Percentiles rank a stretch among this genome's conserved stretches.
Evolutionary conservation across 148 eudicot genomes (phyloP).

Genomic region (Fagopyrum tataricum): DNA sequence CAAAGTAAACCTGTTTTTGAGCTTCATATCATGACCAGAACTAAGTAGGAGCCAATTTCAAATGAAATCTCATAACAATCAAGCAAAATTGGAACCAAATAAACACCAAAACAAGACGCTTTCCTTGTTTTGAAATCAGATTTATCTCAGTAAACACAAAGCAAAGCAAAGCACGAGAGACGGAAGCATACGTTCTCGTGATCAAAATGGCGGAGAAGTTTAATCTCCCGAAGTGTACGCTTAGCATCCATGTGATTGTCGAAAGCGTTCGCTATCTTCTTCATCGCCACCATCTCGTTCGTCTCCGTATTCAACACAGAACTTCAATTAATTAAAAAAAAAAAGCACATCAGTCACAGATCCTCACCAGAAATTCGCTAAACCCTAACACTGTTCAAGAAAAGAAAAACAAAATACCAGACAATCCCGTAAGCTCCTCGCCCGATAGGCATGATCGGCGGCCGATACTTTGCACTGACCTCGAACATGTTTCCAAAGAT

Average conservation of each 20-base stretch:
- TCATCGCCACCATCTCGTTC: conserved; percentile 85
- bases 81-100: neutral
- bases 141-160: conserved; percentile 4
- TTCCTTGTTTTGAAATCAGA: neutral
- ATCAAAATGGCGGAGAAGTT: conserved; percentile 86
- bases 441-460: conserved; percentile 90
- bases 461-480: conserved; percentile 68
- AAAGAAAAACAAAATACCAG: conserved; percentile 37
- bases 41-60: neutral
- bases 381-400: neutral
- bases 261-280: conserved; percentile 93
- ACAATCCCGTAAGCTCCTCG: conserved; percentile 98
- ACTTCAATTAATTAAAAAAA: conserved; percentile 28
- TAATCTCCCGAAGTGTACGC: conserved; percentile 92
- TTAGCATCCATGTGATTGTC: conserved; percentile 94
- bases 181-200: conserved; percentile 64
- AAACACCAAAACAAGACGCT: neutral
- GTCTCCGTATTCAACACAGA: conserved; percentile 79
- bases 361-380: neutral
- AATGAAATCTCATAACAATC: neutral
- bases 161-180: neutral
- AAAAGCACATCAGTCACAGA: neutral
- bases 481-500: conserved; percentile 67
- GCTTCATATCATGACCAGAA: neutral
- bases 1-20: neutral